Conservation (phyloP, 352 stramenopile species). For the Plasmopara halstedii region DNA sequence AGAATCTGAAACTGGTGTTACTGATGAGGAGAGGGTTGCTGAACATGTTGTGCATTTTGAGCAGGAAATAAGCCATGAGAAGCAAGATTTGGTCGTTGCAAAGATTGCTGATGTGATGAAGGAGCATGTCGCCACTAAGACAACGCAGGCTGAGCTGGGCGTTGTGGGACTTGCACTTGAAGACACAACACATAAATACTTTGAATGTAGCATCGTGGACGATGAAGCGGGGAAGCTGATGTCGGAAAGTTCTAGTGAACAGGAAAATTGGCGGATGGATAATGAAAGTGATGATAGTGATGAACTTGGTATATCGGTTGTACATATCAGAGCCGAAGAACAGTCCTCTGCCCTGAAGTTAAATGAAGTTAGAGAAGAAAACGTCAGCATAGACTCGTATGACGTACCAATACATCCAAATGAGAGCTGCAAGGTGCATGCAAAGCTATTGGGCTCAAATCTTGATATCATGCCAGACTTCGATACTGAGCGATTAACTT, state of each 20-base stretch:
- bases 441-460: background rate
- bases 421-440: background rate
- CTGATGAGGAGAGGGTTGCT: slow-evolving; percentile 21
- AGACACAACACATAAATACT: too few relatives aligned
- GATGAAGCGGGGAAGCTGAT: slow-evolving; percentile 22
- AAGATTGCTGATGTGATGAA: slow-evolving; percentile 14
- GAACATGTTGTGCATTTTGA: slow-evolving; percentile 29
- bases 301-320: slow-evolving; percentile 19
- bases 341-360: background rate
- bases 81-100: slow-evolving; percentile 16
- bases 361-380: slow-evolving; percentile 10
- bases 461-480: background rate
- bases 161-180: background rate
- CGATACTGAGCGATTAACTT: slow-evolving; percentile 6
- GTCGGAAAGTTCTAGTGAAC: slow-evolving; percentile 19
- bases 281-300: slow-evolving; percentile 31
- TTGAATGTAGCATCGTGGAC: slow-evolving; percentile 9
- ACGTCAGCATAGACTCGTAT: background rate
- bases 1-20: slow-evolving; percentile 13
- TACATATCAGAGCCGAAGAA: slow-evolving; percentile 7
- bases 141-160: background rate
- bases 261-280: slow-evolving; percentile 19
- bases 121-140: background rate
- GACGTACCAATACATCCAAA: background rate
- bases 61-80: slow-evolving; percentile 27